Base-by-base conservation (phyloP, 2,329 filamentous ascomycete species). In the Ceratocystis smalleyi region DNA sequence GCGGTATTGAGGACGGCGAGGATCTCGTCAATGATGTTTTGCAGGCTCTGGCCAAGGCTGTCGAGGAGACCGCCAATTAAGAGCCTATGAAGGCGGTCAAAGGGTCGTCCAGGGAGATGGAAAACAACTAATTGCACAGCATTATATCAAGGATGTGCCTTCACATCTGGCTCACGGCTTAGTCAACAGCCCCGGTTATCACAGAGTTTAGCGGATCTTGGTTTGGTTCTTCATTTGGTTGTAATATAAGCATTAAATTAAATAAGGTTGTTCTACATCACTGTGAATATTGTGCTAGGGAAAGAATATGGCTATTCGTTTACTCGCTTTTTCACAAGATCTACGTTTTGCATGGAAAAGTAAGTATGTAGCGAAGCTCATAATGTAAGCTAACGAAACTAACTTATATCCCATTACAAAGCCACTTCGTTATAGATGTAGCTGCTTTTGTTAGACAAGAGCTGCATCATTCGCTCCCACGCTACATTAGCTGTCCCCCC, bases 1-100 rank as follows among this genome's bases (percentile, higher is more conserved):
- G 91, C 73, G 94, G 94, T 71, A 84, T 99, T 64, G 94, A 99
- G 77, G 94, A 99, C 71, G 83, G 84, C 6, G 84, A 86, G 67
- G 94, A 99, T 74, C 78, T 99, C 67, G 85, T 85, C 70, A 81
- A 80, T 49, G 94, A 99, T 77, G 84, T 95, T 17, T 74, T 91
- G 68, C 86, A 88, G 74, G 94, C 94, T 3, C 76, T 97, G 51
- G 87, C 94, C 74, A 83, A 81, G 75, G 89, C 89, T 1, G 83
- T 89, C 5, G 65, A 69, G 1, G 70, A 69, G 61, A 68, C 63
- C 12, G 32, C 67, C 67, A 60, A 60, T 43, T 47, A 60, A 51
- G 22, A 67, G 67, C 2, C 35, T 15, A 40, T 3, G 3, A 40
- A 40, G 35, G 35, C 10, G 12, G 35, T 40, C 8, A 15, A 40